Conservation (phyloP, 1,284 basidiomycete species). For the Tylopilus orsonianus region DNA sequence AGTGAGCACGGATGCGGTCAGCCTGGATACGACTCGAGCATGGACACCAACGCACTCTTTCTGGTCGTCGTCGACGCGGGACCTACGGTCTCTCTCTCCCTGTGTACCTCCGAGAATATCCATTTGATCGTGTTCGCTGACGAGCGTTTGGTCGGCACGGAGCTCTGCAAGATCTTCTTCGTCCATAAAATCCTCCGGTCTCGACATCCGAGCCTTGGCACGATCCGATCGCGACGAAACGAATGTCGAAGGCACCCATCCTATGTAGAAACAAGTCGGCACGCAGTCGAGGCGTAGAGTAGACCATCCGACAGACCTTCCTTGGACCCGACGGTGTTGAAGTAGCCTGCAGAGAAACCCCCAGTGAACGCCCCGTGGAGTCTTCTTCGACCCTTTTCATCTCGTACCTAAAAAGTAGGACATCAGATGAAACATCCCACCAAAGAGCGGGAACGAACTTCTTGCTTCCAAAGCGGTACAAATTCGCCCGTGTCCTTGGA, state of each 20-base stretch:
- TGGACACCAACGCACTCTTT: constrained; percentile 57
- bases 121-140: constrained; percentile 77
- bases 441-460: constrained; percentile 48
- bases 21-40: not conserved
- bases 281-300: too few relatives aligned
- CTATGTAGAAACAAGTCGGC: too few relatives aligned
- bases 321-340: constrained; percentile 93
- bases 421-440: constrained; percentile 24
- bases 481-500: constrained; percentile 90
- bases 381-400: constrained; percentile 90
- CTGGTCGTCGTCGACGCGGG: constrained; percentile 41
- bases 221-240: constrained; percentile 81
- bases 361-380: constrained; percentile 98
- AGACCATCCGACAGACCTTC: constrained; percentile 60
- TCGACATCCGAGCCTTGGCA: constrained; percentile 56
- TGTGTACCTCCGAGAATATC: constrained; percentile 61
- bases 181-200: constrained; percentile 97
- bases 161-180: constrained; percentile 92
- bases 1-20: not conserved
- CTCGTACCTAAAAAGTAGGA: constrained; percentile 63
- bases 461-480: constrained; percentile 97
- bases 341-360: constrained; percentile 97
- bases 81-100: constrained; percentile 41
- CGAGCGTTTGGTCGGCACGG: constrained; percentile 68
- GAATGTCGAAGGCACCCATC: constrained; percentile 93